A percentile compares a stretch with the other conserved stretches of the same genome.
These are phyloP conservation scores for Cercospora sp. DNA, from an alignment of 2,329 filamentous ascomycete species.

Conservation along the genomic window DNA sequence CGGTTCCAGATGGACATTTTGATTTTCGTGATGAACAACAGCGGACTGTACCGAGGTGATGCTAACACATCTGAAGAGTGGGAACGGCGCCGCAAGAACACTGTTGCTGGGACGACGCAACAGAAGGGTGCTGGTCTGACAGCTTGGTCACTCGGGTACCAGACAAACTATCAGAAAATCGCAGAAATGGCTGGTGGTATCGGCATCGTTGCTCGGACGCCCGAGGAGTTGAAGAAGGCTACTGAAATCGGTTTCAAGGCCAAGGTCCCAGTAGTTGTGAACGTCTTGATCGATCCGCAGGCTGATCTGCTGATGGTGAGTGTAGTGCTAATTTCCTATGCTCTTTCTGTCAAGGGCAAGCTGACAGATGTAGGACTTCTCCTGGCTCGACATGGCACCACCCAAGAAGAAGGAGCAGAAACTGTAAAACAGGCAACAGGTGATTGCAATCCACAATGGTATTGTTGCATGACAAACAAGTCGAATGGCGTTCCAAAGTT, in stretches of 20 bases:
- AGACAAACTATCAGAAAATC: conserved; percentile 58
- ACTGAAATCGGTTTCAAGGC: conserved; percentile 53
- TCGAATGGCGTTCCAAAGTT: neutral
- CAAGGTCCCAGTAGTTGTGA: conserved; percentile 54
- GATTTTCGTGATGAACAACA: conserved; percentile 49
- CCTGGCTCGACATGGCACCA: conserved; percentile 37
- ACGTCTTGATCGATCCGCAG: conserved; percentile 55
- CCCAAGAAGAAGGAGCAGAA: conserved; percentile 31
- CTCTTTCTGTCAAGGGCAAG: neutral
- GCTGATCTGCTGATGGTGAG: conserved; percentile 35
- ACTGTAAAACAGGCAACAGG: conserved; percentile 16
- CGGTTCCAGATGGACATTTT: conserved; percentile 56
- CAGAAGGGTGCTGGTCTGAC: conserved; percentile 48
- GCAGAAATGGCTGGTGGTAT: conserved; percentile 57
- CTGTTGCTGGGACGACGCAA: conserved; percentile 37
- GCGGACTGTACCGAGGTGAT: conserved; percentile 45
- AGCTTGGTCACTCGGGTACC: conserved; percentile 52
- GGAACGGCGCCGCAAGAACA: conserved; percentile 48
- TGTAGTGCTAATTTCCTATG: conserved; percentile 12
- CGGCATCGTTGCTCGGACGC: conserved; percentile 54
- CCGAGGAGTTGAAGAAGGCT: conserved; percentile 55
- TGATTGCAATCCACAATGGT: neutral
- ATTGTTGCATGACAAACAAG: neutral
- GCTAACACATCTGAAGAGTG: conserved; percentile 45
- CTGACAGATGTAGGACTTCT: conserved; percentile 34